These are phyloP conservation scores for Penicillium digitatum DNA, from an alignment of 2,329 filamentous ascomycete species.

Conservation along the genomic window DNA sequence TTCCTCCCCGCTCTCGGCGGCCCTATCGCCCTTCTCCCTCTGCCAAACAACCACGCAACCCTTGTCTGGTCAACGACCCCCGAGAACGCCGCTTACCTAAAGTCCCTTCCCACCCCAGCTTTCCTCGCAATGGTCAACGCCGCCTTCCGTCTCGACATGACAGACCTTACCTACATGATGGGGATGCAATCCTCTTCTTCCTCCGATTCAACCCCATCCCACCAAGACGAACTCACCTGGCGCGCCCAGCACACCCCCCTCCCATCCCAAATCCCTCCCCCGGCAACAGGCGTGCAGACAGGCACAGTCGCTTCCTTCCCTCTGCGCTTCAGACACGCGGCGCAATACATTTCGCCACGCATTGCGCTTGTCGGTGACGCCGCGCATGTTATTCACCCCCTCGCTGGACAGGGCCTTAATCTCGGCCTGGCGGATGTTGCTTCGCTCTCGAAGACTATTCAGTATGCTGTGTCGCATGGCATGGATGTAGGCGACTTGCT, in stretches of 20 bases:
- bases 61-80: slow-evolving; percentile 95
- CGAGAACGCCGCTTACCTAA: slow-evolving; percentile 71
- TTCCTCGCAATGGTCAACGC: slow-evolving; percentile 89
- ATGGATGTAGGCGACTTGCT: slow-evolving; percentile 79
- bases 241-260: slow-evolving; percentile 66
- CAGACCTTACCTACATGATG: slow-evolving; percentile 82
- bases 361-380: slow-evolving; percentile 90
- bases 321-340: slow-evolving; percentile 85
- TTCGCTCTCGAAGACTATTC: slow-evolving; percentile 69
- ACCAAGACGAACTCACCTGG: slow-evolving; percentile 80
- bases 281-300: slow-evolving; percentile 67
- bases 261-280: slow-evolving; percentile 58
- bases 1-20: slow-evolving; percentile 78
- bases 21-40: slow-evolving; percentile 82
- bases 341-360: slow-evolving; percentile 86
- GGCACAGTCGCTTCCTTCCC: slow-evolving; percentile 85
- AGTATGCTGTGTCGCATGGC: slow-evolving; percentile 72
- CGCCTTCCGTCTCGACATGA: slow-evolving; percentile 74
- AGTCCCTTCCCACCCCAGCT: slow-evolving; percentile 66
- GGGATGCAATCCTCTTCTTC: slow-evolving; percentile 47
- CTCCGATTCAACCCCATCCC: slow-evolving; percentile 31
- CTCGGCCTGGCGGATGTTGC: slow-evolving; percentile 87
- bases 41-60: slow-evolving; percentile 77
- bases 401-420: slow-evolving; percentile 92
- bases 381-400: slow-evolving; percentile 89